Evolutionary conservation across 768 basidiomycete genomes (phyloP).

Genomic region (Tylopilus felleus): DNA sequence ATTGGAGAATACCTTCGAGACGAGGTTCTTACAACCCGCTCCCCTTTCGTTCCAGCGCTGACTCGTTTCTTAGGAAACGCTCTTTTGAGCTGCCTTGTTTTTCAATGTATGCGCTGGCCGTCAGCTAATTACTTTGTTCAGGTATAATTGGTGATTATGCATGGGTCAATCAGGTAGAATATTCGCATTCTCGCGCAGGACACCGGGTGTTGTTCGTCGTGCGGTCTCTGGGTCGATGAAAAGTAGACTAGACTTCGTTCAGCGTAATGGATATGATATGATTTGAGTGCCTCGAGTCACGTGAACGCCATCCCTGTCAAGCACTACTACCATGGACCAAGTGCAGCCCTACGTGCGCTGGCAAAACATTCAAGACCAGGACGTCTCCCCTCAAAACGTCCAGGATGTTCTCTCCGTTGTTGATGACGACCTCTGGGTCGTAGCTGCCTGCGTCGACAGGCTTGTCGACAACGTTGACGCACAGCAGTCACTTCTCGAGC

Average conservation of each 20-base stretch:
- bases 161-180: conserved; percentile 10
- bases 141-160: conserved; percentile 18
- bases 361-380: conserved; percentile 51
- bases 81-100: conserved; percentile 51
- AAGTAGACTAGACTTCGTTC: conserved; percentile 29
- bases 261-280: neutral
- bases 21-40: conserved; percentile 54
- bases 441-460: conserved; percentile 69
- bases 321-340: conserved; percentile 33
- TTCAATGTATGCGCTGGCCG: neutral
- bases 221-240: conserved; percentile 16
- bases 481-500: conserved; percentile 56
- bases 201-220: conserved; percentile 32
- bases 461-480: conserved; percentile 53
- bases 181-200: neutral
- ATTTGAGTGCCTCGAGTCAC: neutral
- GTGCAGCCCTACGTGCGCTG: conserved; percentile 47
- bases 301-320: neutral
- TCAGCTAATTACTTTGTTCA: conserved; percentile 12
- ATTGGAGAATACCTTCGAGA: conserved; percentile 98
- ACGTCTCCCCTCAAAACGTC: conserved; percentile 52
- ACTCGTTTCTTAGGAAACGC: conserved; percentile 56
- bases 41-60: conserved; percentile 8
- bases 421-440: conserved; percentile 72
- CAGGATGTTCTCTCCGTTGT: conserved; percentile 46